Evolutionary conservation across 306 rosid genomes (phyloP).

Genomic region (cucumber (Cucumis sativus)): Cucumber_9930_V3 NC_026655.2:25751001-25751500

Average conservation of each 20-base stretch:
- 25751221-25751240: conserved; percentile 42
- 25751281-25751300: conserved; percentile 4
- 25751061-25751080: conserved; percentile 78
- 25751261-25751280: conserved; percentile 56
- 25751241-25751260: conserved; percentile 72
- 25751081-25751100: conserved; percentile 37
- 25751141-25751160: conserved; percentile 21
- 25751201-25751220: conserved; percentile 63
- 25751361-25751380: conserved; percentile 35
- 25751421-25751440: conserved; percentile 24
- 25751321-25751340: conserved; percentile 28
- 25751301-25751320: conserved; percentile 34
- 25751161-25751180: conserved; percentile 3
- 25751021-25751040: conserved; percentile 87
- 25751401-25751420: conserved; percentile 30
- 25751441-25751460: background rate
- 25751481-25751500: conserved; percentile 19
- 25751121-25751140: conserved; percentile 75
- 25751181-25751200: conserved; percentile 6
- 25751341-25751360: conserved; percentile 39
- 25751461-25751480: conserved; percentile 16
- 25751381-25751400: conserved; percentile 57
- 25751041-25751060: conserved; percentile 53
- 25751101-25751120: conserved; percentile 63
- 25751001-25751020: conserved; percentile 81